These are phyloP conservation scores for Posidonia australis DNA, from an alignment of 106 monocot genomes.

Conservation along the genomic window DNA sequence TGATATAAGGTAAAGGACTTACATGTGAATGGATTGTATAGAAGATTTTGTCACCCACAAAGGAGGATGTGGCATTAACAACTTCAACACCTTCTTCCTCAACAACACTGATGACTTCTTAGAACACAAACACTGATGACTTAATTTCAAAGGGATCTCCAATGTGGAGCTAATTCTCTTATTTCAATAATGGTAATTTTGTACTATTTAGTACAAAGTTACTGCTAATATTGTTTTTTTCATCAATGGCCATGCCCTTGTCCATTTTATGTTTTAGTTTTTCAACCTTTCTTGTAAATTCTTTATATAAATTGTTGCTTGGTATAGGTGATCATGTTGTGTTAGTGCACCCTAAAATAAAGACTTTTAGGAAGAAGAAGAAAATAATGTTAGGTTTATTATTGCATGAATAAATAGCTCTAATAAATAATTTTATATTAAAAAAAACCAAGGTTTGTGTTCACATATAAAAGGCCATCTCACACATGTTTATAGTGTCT, in stretches of 20 bases:
- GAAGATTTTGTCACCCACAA: slow-evolving; percentile 45
- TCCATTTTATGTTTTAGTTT: slow-evolving; percentile 3
- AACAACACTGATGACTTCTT: slow-evolving; percentile 38
- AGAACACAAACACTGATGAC: slow-evolving; percentile 25
- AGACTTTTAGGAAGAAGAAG: not conserved
- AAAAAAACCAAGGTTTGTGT: too few species aligned
- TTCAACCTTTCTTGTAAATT: slow-evolving; percentile 5
- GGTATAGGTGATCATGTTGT: slow-evolving; percentile 20
- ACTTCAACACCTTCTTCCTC: slow-evolving; percentile 84
- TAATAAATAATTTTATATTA: too few species aligned
- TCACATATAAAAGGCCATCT: too few species aligned
- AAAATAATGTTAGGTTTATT: too few species aligned
- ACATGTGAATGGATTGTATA: slow-evolving; percentile 72
- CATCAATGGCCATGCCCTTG: too few species aligned
- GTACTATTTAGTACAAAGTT: too few species aligned
- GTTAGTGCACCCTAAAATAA: slow-evolving; percentile 8
- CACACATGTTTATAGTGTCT: too few species aligned
- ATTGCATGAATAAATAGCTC: too few species aligned
- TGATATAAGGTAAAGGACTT: too few species aligned
- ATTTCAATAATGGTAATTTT: slow-evolving; percentile 78
- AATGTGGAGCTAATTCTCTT: slow-evolving; percentile 33
- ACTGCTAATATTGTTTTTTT: too few species aligned
- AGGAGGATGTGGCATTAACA: slow-evolving; percentile 50
- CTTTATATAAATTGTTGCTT: slow-evolving; percentile 16
- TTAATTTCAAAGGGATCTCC: slow-evolving; percentile 40